These are phyloP conservation scores for Acmispon strigosus DNA, from an alignment of 306 rosid genomes.

Conservation along the genomic window DNA sequence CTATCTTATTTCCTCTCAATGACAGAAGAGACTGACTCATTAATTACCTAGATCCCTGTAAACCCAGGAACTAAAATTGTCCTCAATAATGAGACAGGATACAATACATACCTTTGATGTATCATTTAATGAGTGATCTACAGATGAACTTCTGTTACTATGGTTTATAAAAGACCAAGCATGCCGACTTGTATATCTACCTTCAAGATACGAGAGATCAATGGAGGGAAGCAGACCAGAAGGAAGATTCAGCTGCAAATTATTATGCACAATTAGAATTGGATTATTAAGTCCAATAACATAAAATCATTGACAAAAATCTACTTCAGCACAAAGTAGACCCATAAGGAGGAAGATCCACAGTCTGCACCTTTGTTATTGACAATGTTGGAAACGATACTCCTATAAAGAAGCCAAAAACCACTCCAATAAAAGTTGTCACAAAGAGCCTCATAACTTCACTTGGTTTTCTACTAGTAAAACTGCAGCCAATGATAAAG, in stretches of 20 bases:
- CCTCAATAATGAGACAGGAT: background rate
- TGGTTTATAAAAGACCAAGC: conserved; percentile 39
- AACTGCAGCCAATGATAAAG: conserved; percentile 53
- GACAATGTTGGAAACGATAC: conserved; percentile 82
- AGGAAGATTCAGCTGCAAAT: conserved; percentile 73
- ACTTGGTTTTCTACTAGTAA: conserved; percentile 62
- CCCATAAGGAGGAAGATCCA: conserved; percentile 2
- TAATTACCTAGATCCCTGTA: conserved; percentile 11
- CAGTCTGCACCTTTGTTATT: conserved; percentile 63
- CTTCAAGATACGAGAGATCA: conserved; percentile 49
- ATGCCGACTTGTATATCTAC: conserved; percentile 40
- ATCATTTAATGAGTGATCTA: conserved; percentile 36
- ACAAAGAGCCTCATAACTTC: conserved; percentile 80
- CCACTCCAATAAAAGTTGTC: conserved; percentile 74
- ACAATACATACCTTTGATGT: conserved; percentile 56
- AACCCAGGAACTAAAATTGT: background rate
- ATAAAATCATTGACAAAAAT: background rate
- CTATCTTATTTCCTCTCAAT: background rate
- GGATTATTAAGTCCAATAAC: conserved; percentile 8
- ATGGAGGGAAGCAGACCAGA: conserved; percentile 69
- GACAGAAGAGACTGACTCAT: background rate
- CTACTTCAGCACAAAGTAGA: conserved; percentile 8
- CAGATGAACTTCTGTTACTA: conserved; percentile 26
- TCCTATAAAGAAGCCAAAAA: conserved; percentile 89
- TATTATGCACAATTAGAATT: conserved; percentile 11